Percentiles rank a stretch among this genome's conserved stretches.
These are phyloP conservation scores for Podaxis sp. DNA, from an alignment of 768 basidiomycete genomes.

Conservation along the genomic window DNA sequence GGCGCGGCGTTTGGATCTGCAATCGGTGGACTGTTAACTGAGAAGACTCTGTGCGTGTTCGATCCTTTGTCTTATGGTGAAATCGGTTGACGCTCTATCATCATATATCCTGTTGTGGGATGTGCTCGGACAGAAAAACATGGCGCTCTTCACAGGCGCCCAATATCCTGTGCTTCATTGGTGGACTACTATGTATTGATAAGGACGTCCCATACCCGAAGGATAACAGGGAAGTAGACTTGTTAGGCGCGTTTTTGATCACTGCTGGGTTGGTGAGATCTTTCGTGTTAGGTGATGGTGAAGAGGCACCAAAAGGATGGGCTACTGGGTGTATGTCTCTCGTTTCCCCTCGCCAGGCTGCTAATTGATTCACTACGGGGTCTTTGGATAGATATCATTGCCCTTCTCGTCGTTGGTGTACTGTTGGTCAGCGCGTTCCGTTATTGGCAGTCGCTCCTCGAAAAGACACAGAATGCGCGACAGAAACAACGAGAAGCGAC, in stretches of 20 bases:
- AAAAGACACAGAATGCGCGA: conserved; percentile 27
- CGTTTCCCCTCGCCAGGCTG: not conserved
- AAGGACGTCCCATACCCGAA: conserved; percentile 43
- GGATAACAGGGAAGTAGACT: conserved; percentile 55
- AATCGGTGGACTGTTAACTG: conserved; percentile 69
- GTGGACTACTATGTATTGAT: conserved; percentile 57
- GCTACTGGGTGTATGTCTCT: conserved; percentile 32
- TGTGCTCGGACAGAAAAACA: conserved; percentile 55
- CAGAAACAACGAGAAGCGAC: not conserved
- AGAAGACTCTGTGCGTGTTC: conserved; percentile 43
- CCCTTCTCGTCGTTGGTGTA: conserved; percentile 57
- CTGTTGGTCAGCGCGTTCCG: conserved; percentile 53
- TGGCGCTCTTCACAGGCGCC: conserved; percentile 73
- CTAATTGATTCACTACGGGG: not conserved
- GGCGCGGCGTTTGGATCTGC: conserved; percentile 72
- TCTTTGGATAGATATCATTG: conserved; percentile 57
- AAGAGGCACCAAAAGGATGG: conserved; percentile 59
- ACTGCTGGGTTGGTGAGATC: conserved; percentile 61
- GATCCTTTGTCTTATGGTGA: not conserved
- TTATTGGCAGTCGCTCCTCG: conserved; percentile 62
- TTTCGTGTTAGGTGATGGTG: conserved; percentile 69
- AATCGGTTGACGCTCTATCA: conserved; percentile 54
- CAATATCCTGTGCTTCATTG: conserved; percentile 45
- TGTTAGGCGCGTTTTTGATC: conserved; percentile 66
- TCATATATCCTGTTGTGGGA: conserved; percentile 82